Evolutionary conservation across 371 early-diverging fungal species (phyloP), one percentile per base, ranked within the genome.

Genomic region (Mortierella sp.): DNA sequence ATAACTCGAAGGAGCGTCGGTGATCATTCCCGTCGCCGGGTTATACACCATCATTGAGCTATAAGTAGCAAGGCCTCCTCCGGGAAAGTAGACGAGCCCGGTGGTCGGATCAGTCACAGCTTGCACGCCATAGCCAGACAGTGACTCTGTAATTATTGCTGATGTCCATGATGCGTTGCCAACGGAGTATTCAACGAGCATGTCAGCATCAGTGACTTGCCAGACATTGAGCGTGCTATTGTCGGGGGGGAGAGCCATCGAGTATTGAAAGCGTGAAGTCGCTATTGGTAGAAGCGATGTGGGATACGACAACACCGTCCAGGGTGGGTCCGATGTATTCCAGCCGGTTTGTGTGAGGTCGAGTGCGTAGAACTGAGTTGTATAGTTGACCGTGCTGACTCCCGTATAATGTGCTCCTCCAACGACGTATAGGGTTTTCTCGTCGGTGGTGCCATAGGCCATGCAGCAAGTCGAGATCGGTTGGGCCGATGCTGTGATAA

Each of bases 21-120:
- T 21, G 51, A 51, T 51, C 51, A 46, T 2, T 16, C 63, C 35
- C 29, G 8, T 44, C 0, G 8, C 8, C n/a, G 38, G 43, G 12
- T 74, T n/a, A 24, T 74, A 74, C 14, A 58, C 58, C 8, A 35
- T n/a, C 60, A 74, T 58, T 1, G 58, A n/a, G 43, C 2, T 38
- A 10, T 46, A 21, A 12, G 46, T 38, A 18, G 54, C 32, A 32
- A 2, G 21, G 8, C 41, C 41, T 7, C 43, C 14, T 32, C 75
- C 75, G 6, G 75, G 75, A n/a, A 75, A 44, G 35, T 75, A 75
- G 16, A 65, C 32, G 21, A 27, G n/a, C 3, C 63, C 48, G 1
- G 75, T 49, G 4, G 8, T 44, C 14, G 75, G 75, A 8, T 75
- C 60, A 16, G 49, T 48, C 21, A 32, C 65, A 44, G 49, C 75